These are phyloP conservation scores for Glycine soja DNA, from an alignment of 306 rosid genomes.

Conservation along the genomic window DNA sequence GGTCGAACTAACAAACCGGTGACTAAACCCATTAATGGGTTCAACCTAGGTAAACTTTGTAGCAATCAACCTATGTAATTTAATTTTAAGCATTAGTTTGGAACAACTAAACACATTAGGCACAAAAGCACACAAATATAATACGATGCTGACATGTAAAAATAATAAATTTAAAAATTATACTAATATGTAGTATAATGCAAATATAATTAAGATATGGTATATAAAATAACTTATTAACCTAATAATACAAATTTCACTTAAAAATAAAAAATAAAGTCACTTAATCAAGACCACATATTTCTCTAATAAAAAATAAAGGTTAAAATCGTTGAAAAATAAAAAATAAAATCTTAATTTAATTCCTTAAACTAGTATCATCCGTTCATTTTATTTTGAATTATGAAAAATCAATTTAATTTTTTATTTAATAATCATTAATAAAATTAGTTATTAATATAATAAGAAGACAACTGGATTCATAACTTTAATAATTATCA, in stretches of 20 bases:
- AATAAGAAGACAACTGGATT: background rate
- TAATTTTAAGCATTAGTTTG: background rate
- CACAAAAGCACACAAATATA: background rate
- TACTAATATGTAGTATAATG: background rate
- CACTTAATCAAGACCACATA: background rate
- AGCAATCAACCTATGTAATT: background rate
- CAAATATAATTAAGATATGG: background rate
- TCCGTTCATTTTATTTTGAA: background rate
- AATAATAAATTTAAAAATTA: background rate
- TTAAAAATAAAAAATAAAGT: background rate
- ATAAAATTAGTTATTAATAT: background rate
- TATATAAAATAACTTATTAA: background rate
- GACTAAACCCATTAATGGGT: background rate
- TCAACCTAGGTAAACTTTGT: background rate
- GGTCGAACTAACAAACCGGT: constrained; percentile 26
- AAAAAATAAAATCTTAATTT: background rate
- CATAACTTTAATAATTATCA: background rate
- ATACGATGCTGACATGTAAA: background rate
- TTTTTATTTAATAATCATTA: background rate
- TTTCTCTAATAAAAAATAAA: background rate
- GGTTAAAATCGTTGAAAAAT: background rate
- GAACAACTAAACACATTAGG: background rate
- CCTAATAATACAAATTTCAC: background rate
- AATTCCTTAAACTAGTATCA: background rate
- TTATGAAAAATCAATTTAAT: background rate